A percentile compares a stretch with the other conserved stretches of the same genome.
Conservation (phyloP, 2,329 filamentous ascomycete genomes). For the Curvularia spicifera region DNA sequence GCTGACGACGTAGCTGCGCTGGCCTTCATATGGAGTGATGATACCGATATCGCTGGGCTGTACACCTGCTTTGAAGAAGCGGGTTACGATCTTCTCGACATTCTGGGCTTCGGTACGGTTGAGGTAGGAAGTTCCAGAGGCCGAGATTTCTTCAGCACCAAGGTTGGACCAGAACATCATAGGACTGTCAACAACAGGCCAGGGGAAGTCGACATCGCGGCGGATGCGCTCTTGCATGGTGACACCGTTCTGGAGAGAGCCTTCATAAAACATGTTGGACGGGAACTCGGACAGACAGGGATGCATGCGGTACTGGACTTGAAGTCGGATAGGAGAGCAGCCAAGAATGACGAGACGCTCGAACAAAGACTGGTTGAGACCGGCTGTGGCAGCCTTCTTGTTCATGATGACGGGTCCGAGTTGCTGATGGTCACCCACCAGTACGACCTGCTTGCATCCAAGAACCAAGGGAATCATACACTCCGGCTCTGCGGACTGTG, state of each 20-base stretch:
- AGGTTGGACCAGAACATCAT: slow-evolving; percentile 99
- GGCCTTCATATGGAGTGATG: slow-evolving; percentile 97
- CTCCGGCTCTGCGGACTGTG: slow-evolving; percentile 95
- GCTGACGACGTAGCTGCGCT: slow-evolving; percentile 96
- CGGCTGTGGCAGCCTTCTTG: slow-evolving; percentile 98
- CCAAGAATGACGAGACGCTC: slow-evolving; percentile 94
- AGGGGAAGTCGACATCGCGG: slow-evolving; percentile 95
- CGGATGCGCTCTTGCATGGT: slow-evolving; percentile 87
- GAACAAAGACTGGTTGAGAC: slow-evolving; percentile 97
- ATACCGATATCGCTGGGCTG: slow-evolving; percentile 92
- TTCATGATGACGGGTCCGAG: slow-evolving; percentile 99
- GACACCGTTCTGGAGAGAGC: slow-evolving; percentile 94
- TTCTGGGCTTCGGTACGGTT: slow-evolving; percentile 97
- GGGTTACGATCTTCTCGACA: slow-evolving; percentile 97
- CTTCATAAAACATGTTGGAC: slow-evolving; percentile 99
- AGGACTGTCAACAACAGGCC: slow-evolving; percentile 89
- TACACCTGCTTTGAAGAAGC: slow-evolving; percentile 99
- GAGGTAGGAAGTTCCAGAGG: slow-evolving; percentile 95
- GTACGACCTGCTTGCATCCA: slow-evolving; percentile 98
- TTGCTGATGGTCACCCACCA: slow-evolving; percentile 98
- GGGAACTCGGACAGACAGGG: slow-evolving; percentile 96
- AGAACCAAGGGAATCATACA: slow-evolving; percentile 98
- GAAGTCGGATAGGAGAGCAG: slow-evolving; percentile 87
- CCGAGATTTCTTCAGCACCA: slow-evolving; percentile 96
- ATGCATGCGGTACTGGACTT: slow-evolving; percentile 99